Conservation (phyloP, 1,284 basidiomycete species). For the Melampsora larici-populina region DNA sequence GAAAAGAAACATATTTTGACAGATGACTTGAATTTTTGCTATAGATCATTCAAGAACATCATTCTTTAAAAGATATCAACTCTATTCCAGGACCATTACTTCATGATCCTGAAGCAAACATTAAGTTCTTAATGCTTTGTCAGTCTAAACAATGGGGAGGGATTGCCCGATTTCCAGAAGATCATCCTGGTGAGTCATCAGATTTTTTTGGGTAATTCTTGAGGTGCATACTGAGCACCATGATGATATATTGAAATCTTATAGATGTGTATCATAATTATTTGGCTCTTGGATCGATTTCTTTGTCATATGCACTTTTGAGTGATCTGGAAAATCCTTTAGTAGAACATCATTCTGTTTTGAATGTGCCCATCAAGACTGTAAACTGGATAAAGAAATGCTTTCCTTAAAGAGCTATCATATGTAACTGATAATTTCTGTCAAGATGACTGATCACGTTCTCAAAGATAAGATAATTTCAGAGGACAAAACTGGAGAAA, state of each 20-base stretch:
- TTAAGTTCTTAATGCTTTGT: slow-evolving; percentile 34
- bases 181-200: slow-evolving; percentile 30
- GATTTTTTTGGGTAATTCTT: background rate
- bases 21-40: too few species aligned
- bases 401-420: background rate
- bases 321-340: slow-evolving; percentile 1
- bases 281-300: slow-evolving; percentile 73
- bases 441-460: too few species aligned
- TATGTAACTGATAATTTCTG: too few species aligned
- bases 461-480: too few species aligned
- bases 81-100: background rate
- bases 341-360: slow-evolving; percentile 12
- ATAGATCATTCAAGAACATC: background rate
- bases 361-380: slow-evolving; percentile 20
- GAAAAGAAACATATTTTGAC: background rate
- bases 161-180: slow-evolving; percentile 23
- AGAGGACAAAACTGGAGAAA: too few species aligned
- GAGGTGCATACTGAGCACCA: background rate
- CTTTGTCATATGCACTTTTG: slow-evolving; percentile 60
- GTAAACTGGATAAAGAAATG: slow-evolving; percentile 32
- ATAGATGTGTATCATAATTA: slow-evolving; percentile 87
- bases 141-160: slow-evolving; percentile 42
- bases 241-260: background rate
- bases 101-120: slow-evolving; percentile 28
- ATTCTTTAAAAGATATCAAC: background rate